phyloP scores from a whole-genome alignment of 73 alveolate species.

The Chromera velia region DNA sequence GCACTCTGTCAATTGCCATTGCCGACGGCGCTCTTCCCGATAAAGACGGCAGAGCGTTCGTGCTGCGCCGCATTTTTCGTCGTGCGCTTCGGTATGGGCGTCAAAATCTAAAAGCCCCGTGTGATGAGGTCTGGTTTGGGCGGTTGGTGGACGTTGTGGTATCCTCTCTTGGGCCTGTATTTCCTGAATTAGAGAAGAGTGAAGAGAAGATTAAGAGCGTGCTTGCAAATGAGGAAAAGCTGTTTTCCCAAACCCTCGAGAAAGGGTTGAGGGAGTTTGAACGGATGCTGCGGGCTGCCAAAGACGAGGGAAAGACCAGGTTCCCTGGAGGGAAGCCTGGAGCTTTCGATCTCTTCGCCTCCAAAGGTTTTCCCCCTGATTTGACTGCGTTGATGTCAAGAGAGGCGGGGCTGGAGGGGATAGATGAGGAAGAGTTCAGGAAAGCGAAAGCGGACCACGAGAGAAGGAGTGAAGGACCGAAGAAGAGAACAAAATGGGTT shows the following conservation, averaged over 20 bases:
- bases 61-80: slow-evolving; percentile 43
- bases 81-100: slow-evolving; percentile 45
- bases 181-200: slow-evolving; percentile 19
- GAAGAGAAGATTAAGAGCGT: slow-evolving; percentile 24
- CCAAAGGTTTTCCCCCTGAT: slow-evolving; percentile 35
- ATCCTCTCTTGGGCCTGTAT: slow-evolving; percentile 27
- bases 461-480: too few species aligned
- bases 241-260: slow-evolving; percentile 29
- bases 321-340: not conserved
- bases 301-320: not conserved
- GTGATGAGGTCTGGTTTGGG: slow-evolving; percentile 23
- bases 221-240: slow-evolving; percentile 32
- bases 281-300: not conserved
- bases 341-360: slow-evolving; percentile 30
- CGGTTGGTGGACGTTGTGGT: slow-evolving; percentile 24
- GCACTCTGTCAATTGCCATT: slow-evolving; percentile 36
- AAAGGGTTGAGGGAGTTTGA: slow-evolving; percentile 31
- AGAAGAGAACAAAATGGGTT: too few species aligned
- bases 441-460: too few species aligned
- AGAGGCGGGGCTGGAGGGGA: too few species aligned
- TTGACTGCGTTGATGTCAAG: slow-evolving; percentile 33
- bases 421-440: too few species aligned
- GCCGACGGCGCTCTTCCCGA: slow-evolving; percentile 40
- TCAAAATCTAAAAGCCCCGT: too few species aligned
- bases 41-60: slow-evolving; percentile 15